A percentile compares a stretch with the other conserved stretches of the same genome.
phyloP scores from a whole-genome alignment of 176 grass and related monocot species.

The Chrysopogon serrulatus region DNA sequence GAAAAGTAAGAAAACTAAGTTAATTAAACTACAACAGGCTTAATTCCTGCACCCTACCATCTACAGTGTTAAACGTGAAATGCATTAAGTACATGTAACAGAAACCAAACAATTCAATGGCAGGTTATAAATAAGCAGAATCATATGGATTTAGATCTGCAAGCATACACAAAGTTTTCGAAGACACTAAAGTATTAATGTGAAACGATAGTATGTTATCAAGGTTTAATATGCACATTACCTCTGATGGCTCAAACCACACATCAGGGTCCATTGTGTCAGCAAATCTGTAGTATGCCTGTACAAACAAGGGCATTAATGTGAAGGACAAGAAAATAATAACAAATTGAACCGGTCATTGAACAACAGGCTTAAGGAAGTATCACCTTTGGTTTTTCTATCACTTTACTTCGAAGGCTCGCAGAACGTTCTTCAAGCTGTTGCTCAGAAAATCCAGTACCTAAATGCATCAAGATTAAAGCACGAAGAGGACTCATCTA shows the following conservation, averaged over 20 bases:
- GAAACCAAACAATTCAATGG: neutral
- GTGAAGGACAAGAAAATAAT: neutral
- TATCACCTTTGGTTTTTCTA: slow-evolving; percentile 87
- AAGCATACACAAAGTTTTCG: neutral
- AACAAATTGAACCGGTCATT: neutral
- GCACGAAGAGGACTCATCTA: slow-evolving; percentile 10
- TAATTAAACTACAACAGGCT: neutral
- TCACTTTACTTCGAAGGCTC: slow-evolving; percentile 88
- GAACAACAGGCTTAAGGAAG: slow-evolving; percentile 9
- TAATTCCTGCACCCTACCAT: neutral
- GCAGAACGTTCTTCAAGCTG: slow-evolving; percentile 87
- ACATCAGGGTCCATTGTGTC: slow-evolving; percentile 94
- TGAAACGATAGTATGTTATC: neutral
- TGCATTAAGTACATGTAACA: neutral
- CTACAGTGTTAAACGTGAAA: neutral
- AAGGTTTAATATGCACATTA: slow-evolving; percentile 23
- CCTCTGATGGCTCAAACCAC: slow-evolving; percentile 95
- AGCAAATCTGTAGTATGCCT: slow-evolving; percentile 93
- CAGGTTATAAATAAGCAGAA: neutral
- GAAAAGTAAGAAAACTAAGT: neutral
- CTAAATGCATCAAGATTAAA: slow-evolving; percentile 39
- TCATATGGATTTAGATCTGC: neutral
- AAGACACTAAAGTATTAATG: neutral
- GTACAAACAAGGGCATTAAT: slow-evolving; percentile 23
- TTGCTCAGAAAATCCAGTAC: slow-evolving; percentile 97